phyloP scores from a whole-genome alignment of 805 yeast genomes.

The Zygosaccharomyces bailii region DNA sequence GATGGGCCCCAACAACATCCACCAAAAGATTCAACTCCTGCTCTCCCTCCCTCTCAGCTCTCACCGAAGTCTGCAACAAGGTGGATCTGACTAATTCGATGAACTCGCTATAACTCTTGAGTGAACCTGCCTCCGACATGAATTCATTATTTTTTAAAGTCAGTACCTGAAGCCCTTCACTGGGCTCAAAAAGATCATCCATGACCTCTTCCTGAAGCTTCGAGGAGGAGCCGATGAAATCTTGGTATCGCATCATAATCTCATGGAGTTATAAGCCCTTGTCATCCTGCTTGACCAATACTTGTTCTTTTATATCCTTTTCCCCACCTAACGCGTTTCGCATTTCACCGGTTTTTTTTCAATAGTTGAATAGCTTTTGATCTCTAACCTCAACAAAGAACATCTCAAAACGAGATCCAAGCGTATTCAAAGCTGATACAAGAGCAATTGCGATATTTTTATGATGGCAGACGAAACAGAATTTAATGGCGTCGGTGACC shows the following conservation, averaged over 20 bases:
- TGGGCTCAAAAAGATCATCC: slow-evolving; percentile 23
- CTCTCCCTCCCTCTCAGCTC: slow-evolving; percentile 27
- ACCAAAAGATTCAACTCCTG: slow-evolving; percentile 32
- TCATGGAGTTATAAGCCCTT: neutral
- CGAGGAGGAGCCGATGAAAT: slow-evolving; percentile 6
- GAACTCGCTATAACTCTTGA: slow-evolving; percentile 37
- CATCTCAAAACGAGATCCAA: neutral
- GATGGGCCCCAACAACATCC: slow-evolving; percentile 84
- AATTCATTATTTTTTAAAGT: slow-evolving; percentile 16
- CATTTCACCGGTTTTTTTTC: slow-evolving; percentile 8
- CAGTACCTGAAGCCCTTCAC: slow-evolving; percentile 18
- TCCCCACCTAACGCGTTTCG: neutral
- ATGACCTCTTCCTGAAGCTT: slow-evolving; percentile 16
- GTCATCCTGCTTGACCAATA: neutral
- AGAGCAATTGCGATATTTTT: neutral
- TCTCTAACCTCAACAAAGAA: slow-evolving; percentile 3
- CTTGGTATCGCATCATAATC: slow-evolving; percentile 3
- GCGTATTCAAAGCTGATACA: neutral
- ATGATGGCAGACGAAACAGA: slow-evolving; percentile 38
- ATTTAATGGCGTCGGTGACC: slow-evolving; percentile 31
- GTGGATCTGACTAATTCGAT: slow-evolving; percentile 45
- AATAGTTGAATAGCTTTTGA: slow-evolving; percentile 3
- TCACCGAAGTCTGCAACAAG: slow-evolving; percentile 36
- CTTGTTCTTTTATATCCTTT: neutral
- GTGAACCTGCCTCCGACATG: slow-evolving; percentile 8